These are phyloP conservation scores for Stipa capillata DNA, from an alignment of 176 grass and related monocot species.

Conservation along the genomic window DNA sequence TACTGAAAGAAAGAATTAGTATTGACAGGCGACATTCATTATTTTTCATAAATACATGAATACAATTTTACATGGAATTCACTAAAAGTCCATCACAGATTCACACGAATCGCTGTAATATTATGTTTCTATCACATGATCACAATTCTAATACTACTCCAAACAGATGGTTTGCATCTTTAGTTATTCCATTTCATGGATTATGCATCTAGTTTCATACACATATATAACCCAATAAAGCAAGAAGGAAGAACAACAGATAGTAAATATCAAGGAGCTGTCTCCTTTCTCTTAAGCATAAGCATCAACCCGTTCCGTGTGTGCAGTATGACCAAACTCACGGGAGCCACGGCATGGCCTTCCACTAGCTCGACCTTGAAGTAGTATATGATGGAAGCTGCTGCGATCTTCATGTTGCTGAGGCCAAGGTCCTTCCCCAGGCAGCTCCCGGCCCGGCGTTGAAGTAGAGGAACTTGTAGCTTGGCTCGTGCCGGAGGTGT, in stretches of 20 bases:
- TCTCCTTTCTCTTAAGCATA: slow-evolving; percentile 23
- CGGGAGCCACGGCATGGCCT: slow-evolving; percentile 26
- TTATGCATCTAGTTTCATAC: neutral
- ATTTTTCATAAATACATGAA: neutral
- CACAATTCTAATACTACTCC: neutral
- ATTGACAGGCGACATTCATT: neutral
- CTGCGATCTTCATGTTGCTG: slow-evolving; percentile 45
- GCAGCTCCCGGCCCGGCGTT: slow-evolving; percentile 41
- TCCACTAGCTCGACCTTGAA: slow-evolving; percentile 45
- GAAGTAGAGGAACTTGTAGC: slow-evolving; percentile 55
- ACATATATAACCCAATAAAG: neutral
- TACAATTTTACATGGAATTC: neutral
- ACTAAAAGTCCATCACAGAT: too few relatives aligned
- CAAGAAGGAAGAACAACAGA: neutral
- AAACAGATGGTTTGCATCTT: neutral
- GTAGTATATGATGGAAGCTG: slow-evolving; percentile 42
- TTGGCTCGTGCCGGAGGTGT: slow-evolving; percentile 31
- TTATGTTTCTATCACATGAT: neutral
- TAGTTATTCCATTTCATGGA: neutral
- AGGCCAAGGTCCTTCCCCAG: slow-evolving; percentile 48
- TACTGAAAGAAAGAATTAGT: neutral
- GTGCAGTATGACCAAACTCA: slow-evolving; percentile 41
- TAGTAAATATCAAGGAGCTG: slow-evolving; percentile 26
- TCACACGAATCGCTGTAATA: too few relatives aligned
- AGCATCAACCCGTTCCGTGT: slow-evolving; percentile 43